Percentiles rank a stretch among this genome's conserved stretches.
Conservation (phyloP, 1,284 basidiomycete species). For the Puccinia hordei region DNA sequence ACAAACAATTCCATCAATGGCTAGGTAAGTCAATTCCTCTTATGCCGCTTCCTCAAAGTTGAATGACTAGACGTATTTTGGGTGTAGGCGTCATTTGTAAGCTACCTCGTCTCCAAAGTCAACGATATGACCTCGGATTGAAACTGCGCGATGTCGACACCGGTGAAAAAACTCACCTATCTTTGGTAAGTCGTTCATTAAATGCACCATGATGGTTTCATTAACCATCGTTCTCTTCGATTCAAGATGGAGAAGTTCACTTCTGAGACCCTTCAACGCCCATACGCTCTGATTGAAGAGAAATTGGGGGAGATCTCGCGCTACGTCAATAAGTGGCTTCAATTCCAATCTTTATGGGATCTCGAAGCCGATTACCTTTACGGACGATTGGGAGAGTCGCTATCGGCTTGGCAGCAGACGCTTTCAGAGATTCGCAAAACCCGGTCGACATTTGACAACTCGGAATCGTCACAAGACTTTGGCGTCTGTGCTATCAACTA, state of each 20-base stretch:
- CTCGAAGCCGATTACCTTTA: slow-evolving; percentile 95
- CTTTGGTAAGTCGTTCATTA: slow-evolving; percentile 64
- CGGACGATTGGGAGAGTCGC: slow-evolving; percentile 71
- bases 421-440: slow-evolving; percentile 95
- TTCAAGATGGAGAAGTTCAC: slow-evolving; percentile 73
- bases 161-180: slow-evolving; percentile 66
- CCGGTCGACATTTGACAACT: slow-evolving; percentile 92
- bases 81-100: slow-evolving; percentile 78
- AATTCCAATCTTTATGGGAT: slow-evolving; percentile 99
- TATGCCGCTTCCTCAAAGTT: background rate
- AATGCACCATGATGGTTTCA: background rate
- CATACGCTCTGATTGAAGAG: slow-evolving; percentile 81
- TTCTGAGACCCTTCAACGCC: slow-evolving; percentile 74
- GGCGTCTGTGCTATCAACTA: slow-evolving; percentile 88
- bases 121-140: slow-evolving; percentile 90
- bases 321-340: slow-evolving; percentile 96
- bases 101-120: slow-evolving; percentile 83
- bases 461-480: slow-evolving; percentile 89
- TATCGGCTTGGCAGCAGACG: slow-evolving; percentile 83
- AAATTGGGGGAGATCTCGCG: slow-evolving; percentile 83
- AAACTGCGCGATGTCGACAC: slow-evolving; percentile 61
- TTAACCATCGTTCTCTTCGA: background rate
- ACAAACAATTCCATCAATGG: slow-evolving; percentile 86
- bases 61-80: background rate
- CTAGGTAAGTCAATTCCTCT: slow-evolving; percentile 65